Percentiles rank a stretch among this genome's conserved stretches.
Conservation (phyloP, 495 filamentous ascomycete species). For the Hypoxylon crocopeplum region DNA sequence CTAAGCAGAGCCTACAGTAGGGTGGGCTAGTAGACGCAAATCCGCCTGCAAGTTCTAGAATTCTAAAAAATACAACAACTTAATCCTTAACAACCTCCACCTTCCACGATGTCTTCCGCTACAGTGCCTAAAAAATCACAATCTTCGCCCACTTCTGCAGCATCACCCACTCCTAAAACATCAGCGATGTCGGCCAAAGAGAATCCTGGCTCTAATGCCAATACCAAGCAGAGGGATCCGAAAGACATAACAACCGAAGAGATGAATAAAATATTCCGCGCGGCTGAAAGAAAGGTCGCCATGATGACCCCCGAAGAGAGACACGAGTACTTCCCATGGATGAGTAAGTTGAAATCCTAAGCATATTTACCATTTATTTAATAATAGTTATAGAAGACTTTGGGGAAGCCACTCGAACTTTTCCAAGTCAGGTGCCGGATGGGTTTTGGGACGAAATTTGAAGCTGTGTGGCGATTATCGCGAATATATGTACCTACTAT, state of each 20-base stretch:
- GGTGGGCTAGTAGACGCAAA: too few relatives aligned
- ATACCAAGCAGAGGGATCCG: slow-evolving; percentile 1
- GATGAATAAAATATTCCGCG: neutral
- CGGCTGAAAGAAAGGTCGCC: neutral
- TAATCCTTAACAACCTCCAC: neutral
- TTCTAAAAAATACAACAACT: too few relatives aligned
- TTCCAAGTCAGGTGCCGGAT: slow-evolving; percentile 1
- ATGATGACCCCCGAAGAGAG: slow-evolving; percentile 3
- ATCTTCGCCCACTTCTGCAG: neutral
- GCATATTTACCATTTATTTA: neutral
- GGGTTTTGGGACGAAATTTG: neutral
- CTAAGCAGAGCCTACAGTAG: too few relatives aligned
- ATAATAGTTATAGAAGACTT: neutral
- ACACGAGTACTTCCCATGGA: neutral
- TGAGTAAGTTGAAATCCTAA: neutral
- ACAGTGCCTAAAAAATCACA: neutral
- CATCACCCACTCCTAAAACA: neutral
- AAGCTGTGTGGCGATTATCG: too few relatives aligned
- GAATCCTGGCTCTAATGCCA: neutral
- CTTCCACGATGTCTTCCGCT: neutral
- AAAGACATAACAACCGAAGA: neutral
- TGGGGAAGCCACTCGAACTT: neutral
- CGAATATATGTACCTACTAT: too few relatives aligned
- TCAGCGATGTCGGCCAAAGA: neutral
- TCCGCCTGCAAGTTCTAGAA: too few relatives aligned